Conservation (phyloP, 805 yeast genomes). For the Nakazawaea ernobii region DNA sequence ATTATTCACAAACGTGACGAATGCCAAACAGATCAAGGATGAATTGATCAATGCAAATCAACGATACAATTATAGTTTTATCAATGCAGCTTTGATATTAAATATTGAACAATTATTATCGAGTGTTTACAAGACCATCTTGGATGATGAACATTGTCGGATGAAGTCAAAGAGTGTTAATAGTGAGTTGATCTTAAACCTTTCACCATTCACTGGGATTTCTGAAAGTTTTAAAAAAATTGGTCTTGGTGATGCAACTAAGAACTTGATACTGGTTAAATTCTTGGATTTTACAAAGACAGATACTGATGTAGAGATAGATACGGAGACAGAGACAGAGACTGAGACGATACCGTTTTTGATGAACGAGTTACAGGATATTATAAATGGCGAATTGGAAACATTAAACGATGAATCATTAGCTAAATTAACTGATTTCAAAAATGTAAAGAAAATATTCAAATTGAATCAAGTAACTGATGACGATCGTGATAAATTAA, state of each 20-base stretch:
- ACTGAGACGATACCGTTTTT: too few relatives aligned
- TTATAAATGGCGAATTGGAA: slow-evolving; percentile 29
- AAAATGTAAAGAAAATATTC: slow-evolving; percentile 21
- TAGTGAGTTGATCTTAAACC: slow-evolving; percentile 63
- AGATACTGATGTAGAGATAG: slow-evolving; percentile 7
- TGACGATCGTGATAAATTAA: slow-evolving; percentile 16
- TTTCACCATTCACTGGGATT: slow-evolving; percentile 67
- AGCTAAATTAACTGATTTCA: slow-evolving; percentile 25
- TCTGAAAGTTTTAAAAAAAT: slow-evolving; percentile 66
- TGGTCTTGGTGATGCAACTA: slow-evolving; percentile 53
- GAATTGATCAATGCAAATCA: slow-evolving; percentile 39
- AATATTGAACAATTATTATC: slow-evolving; percentile 58
- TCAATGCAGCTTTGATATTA: slow-evolving; percentile 52
- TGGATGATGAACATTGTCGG: slow-evolving; percentile 40
- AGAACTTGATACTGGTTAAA: slow-evolving; percentile 45
- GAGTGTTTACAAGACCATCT: slow-evolving; percentile 55
- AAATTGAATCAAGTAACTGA: slow-evolving; percentile 17
- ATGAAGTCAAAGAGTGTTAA: slow-evolving; percentile 62
- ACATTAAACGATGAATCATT: slow-evolving; percentile 28
- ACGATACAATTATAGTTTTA: slow-evolving; percentile 56
- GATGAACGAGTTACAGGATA: slow-evolving; percentile 14
- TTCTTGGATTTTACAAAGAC: slow-evolving; percentile 20
- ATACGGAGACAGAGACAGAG: slow-evolving; percentile 5
- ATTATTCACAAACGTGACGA: slow-evolving; percentile 40
- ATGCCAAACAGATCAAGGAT: slow-evolving; percentile 37